Conservation (phyloP, 495 filamentous ascomycete species). For the Thozetella sp. region DNA sequence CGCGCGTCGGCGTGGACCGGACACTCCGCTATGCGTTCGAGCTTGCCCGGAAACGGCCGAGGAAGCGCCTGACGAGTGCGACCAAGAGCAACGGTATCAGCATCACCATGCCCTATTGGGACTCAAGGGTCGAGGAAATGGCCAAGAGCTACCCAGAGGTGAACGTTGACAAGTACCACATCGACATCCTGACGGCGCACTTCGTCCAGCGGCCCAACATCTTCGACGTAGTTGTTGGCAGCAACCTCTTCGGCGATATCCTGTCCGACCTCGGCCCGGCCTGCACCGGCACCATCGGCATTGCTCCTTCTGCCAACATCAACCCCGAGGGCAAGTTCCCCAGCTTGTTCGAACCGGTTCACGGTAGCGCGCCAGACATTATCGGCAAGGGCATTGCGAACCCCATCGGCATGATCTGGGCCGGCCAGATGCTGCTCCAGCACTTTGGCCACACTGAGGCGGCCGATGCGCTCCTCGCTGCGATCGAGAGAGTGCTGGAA, state of each 20-base stretch:
- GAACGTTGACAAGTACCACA: slow-evolving; percentile 73
- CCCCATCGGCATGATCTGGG: slow-evolving; percentile 71
- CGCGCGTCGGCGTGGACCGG: slow-evolving; percentile 76
- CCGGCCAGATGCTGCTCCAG: slow-evolving; percentile 73
- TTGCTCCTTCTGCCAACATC: slow-evolving; percentile 76
- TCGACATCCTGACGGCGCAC: slow-evolving; percentile 81
- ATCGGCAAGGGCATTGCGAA: slow-evolving; percentile 73
- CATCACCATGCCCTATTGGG: slow-evolving; percentile 76
- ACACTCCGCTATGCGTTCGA: slow-evolving; percentile 75
- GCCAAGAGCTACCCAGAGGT: slow-evolving; percentile 73
- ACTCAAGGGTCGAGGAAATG: slow-evolving; percentile 71
- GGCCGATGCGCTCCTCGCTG: slow-evolving; percentile 62
- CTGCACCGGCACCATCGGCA: slow-evolving; percentile 80
- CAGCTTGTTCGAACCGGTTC: slow-evolving; percentile 89
- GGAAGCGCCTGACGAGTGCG: slow-evolving; percentile 71
- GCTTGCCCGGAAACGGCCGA: slow-evolving; percentile 73
- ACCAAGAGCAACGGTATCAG: slow-evolving; percentile 87
- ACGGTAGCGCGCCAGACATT: slow-evolving; percentile 72
- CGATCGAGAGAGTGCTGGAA: slow-evolving; percentile 65
- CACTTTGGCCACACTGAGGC: slow-evolving; percentile 68
- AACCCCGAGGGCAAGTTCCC: slow-evolving; percentile 63
- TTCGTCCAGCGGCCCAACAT: slow-evolving; percentile 80
- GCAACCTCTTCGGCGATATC: slow-evolving; percentile 85
- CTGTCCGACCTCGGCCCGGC: slow-evolving; percentile 84
- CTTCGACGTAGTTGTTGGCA: slow-evolving; percentile 81